Percentiles rank a stretch among this genome's conserved stretches.
These are phyloP conservation scores for Phytophthora tentaculata DNA, from an alignment of 352 stramenopile genomes.

Conservation along the genomic window DNA sequence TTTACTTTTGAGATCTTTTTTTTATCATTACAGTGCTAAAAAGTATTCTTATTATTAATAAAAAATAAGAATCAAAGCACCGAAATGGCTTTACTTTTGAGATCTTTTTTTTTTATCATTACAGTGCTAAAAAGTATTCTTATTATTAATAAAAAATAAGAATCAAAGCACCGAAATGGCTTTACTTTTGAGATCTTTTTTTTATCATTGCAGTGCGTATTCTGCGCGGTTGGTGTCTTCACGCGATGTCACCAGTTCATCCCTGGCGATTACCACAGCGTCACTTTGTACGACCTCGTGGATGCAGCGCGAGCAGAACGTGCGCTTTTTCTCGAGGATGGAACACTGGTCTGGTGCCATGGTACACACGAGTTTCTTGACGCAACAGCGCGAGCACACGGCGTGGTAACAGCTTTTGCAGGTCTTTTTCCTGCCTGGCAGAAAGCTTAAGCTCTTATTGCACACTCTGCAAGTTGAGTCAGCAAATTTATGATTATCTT, in stretches of 20 bases:
- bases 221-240: constrained; percentile 19
- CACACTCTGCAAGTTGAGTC: constrained; percentile 32
- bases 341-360: constrained; percentile 35
- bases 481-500: constrained; percentile 18
- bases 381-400: constrained; percentile 36
- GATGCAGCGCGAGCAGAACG: constrained; percentile 39
- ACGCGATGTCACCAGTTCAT: constrained; percentile 26
- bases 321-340: constrained; percentile 40
- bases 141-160: background rate
- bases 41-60: too few species aligned
- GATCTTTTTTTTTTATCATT: too few species aligned
- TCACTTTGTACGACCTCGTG: constrained; percentile 30
- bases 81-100: too few species aligned
- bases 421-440: constrained; percentile 27
- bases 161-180: background rate
- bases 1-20: too few species aligned
- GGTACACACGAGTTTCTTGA: constrained; percentile 37
- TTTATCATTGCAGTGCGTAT: constrained; percentile 15
- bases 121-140: too few species aligned
- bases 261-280: constrained; percentile 28
- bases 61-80: too few species aligned
- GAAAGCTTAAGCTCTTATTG: constrained; percentile 37
- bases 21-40: too few species aligned
- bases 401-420: constrained; percentile 33
- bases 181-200: background rate